phyloP scores from a whole-genome alignment of 345 rosid species.

The Crucihimalaya himalaica region DNA sequence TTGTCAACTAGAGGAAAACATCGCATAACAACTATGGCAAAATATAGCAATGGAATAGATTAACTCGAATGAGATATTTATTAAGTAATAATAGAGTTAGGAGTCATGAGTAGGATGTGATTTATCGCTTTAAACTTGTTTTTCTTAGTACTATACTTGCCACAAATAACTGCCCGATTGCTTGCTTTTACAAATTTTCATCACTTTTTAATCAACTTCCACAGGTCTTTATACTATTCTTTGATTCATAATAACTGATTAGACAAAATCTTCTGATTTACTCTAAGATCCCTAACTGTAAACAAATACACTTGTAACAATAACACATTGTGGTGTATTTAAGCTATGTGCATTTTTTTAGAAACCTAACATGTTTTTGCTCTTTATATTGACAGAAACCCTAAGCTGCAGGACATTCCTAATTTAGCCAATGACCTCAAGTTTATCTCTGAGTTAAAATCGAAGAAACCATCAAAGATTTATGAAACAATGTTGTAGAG shows the following conservation, averaged over 20 bases:
- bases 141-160: no score
- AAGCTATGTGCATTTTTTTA: conserved; percentile 5
- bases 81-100: not conserved
- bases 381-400: conserved; percentile 45
- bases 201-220: no score
- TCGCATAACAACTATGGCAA: not conserved
- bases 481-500: conserved; percentile 27
- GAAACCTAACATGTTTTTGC: conserved; percentile 3
- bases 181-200: no score
- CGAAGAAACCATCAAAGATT: conserved; percentile 19
- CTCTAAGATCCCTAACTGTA: not conserved
- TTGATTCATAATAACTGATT: not conserved
- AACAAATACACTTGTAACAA: not conserved
- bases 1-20: not conserved
- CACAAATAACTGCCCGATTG: no score
- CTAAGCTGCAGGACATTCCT: conserved; percentile 59
- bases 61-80: not conserved
- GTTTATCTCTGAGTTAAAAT: conserved; percentile 39
- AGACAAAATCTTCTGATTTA: not conserved
- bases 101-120: not conserved
- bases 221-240: not conserved
- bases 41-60: not conserved
- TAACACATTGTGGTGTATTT: conserved; percentile 12
- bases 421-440: conserved; percentile 53
- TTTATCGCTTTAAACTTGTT: no score